Evolutionary conservation across 441 rosid species (phyloP).

Genomic region (Corymbia calophylla): DNA sequence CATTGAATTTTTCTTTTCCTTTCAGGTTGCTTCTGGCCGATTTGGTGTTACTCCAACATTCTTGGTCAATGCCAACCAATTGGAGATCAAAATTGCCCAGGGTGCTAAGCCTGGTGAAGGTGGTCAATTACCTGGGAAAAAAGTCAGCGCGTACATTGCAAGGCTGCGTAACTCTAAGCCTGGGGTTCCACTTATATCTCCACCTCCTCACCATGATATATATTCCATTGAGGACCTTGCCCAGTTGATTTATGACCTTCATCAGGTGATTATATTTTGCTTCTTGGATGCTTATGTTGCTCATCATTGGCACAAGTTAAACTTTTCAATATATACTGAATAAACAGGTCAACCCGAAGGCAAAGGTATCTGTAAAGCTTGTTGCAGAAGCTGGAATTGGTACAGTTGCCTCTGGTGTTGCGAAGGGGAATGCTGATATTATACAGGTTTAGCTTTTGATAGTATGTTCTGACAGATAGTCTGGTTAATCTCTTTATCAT

Average conservation of each 20-base stretch:
- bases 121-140: conserved; percentile 97
- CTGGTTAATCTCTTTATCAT: not conserved
- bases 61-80: conserved; percentile 91
- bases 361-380: conserved; percentile 97
- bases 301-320: not conserved
- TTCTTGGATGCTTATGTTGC: not conserved
- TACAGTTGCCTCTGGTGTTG: conserved; percentile 98
- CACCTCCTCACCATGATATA: conserved; percentile 98
- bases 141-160: conserved; percentile 98
- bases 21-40: conserved; percentile 98
- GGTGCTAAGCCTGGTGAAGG: conserved; percentile 99
- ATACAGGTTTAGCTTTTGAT: conserved; percentile 62
- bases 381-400: conserved; percentile 99
- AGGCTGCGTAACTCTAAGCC: conserved; percentile 96
- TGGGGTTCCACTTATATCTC: conserved; percentile 99
- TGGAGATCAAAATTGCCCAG: conserved; percentile 98
- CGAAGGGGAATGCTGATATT: conserved; percentile 97
- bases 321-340: conserved; percentile 1
- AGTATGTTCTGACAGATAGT: not conserved
- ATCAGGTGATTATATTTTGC: conserved; percentile 59
- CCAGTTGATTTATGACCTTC: conserved; percentile 93
- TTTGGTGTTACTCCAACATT: conserved; percentile 99
- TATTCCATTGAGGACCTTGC: conserved; percentile 99
- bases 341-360: conserved; percentile 85
- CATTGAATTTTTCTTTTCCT: not conserved